Conservation (phyloP, 306 rosid species). For the Inga leiocalycina region DNA sequence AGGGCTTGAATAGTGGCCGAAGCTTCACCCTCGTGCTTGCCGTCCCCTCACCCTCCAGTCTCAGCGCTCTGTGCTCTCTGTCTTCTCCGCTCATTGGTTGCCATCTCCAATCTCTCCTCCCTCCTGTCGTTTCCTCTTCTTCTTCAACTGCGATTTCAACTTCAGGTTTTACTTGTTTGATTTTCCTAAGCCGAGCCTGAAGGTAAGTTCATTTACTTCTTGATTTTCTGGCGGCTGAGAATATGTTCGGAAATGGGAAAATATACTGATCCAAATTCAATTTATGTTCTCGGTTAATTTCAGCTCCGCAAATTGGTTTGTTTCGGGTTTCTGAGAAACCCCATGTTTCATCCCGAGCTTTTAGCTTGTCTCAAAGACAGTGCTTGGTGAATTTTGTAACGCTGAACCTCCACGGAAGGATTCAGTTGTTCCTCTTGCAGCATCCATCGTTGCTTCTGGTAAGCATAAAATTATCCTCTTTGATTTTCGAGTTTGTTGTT, state of each 20-base stretch:
- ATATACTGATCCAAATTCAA: neutral
- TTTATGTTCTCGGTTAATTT: neutral
- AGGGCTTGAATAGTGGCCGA: too few species aligned
- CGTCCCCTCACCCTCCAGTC: too few species aligned
- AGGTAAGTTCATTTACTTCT: conserved; percentile 41
- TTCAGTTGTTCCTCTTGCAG: conserved; percentile 54
- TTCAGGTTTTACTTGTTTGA: conserved; percentile 34
- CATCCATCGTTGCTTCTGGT: conserved; percentile 56
- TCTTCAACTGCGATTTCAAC: conserved; percentile 50
- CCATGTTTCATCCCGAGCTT: conserved; percentile 8
- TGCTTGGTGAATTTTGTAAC: conserved; percentile 46
- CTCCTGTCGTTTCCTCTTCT: conserved; percentile 39
- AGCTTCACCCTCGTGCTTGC: too few species aligned
- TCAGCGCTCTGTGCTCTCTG: too few species aligned
- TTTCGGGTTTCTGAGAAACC: conserved; percentile 46
- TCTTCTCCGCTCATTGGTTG: too few species aligned
- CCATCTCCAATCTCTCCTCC: too few species aligned
- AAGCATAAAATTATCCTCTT: neutral
- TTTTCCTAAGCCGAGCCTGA: conserved; percentile 37
- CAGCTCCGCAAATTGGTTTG: conserved; percentile 55
- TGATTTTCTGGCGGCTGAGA: neutral
- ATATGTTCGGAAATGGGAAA: neutral
- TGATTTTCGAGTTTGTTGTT: neutral
- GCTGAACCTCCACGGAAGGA: conserved; percentile 51
- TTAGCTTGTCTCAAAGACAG: conserved; percentile 42